Evolutionary conservation across 2,329 filamentous ascomycete genomes (phyloP).

Genomic region (Alternaria consortialis): DNA sequence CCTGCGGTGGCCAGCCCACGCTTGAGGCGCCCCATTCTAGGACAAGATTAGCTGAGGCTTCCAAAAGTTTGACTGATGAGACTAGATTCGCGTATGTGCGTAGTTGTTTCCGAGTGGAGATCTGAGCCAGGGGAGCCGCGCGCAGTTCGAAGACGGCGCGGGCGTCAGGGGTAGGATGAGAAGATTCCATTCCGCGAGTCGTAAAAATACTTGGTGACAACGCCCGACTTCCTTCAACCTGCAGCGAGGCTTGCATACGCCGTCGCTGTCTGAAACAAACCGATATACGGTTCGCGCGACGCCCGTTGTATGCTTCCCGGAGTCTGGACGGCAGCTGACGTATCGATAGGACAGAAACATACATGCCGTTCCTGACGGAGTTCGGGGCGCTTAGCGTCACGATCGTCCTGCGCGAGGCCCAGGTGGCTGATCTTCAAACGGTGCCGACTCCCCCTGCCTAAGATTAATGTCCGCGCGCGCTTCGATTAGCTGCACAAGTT

Average conservation of each 20-base stretch:
- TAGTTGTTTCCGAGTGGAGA: slow-evolving; percentile 23
- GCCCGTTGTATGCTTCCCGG: slow-evolving; percentile 17
- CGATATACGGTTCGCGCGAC: slow-evolving; percentile 6
- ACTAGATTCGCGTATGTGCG: slow-evolving; percentile 25
- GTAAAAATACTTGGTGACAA: slow-evolving; percentile 5
- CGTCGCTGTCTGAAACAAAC: slow-evolving; percentile 13
- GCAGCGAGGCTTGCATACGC: neutral
- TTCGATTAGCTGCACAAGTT: slow-evolving; percentile 11
- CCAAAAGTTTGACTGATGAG: slow-evolving; percentile 19
- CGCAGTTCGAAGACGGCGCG: slow-evolving; percentile 24
- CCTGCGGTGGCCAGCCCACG: slow-evolving; percentile 21
- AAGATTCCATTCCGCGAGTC: slow-evolving; percentile 12
- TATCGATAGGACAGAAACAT: slow-evolving; percentile 30
- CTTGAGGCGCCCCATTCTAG: slow-evolving; percentile 19
- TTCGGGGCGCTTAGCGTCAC: slow-evolving; percentile 31
- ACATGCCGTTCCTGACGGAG: slow-evolving; percentile 25
- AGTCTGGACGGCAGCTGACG: slow-evolving; percentile 1
- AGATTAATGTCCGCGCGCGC: slow-evolving; percentile 28
- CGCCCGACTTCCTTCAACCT: neutral
- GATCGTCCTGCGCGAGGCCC: slow-evolving; percentile 32
- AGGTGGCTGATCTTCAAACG: slow-evolving; percentile 49
- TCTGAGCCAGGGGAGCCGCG: slow-evolving; percentile 32
- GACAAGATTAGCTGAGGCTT: slow-evolving; percentile 21
- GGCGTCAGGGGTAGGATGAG: slow-evolving; percentile 30
- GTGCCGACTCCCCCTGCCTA: slow-evolving; percentile 35